Evolutionary conservation across 176 grass and related monocot species (phyloP).

Genomic region (Themeda triandra): DNA sequence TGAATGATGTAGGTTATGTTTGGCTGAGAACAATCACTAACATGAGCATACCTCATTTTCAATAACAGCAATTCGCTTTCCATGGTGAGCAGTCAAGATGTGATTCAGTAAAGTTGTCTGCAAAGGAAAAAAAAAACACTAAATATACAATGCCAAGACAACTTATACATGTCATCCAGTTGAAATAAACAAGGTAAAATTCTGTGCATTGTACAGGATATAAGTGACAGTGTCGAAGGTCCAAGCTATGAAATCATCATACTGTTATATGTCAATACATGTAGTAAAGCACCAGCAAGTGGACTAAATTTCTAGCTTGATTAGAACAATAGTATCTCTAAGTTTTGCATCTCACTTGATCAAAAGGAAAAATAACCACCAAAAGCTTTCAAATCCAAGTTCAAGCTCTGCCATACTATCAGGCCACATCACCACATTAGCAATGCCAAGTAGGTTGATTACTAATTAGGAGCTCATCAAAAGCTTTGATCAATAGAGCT

Average conservation of each 20-base stretch:
- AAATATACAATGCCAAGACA: background rate
- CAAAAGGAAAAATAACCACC: too few relatives aligned
- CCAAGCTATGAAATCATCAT: background rate
- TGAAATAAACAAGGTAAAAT: background rate
- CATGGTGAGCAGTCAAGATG: slow-evolving; percentile 86
- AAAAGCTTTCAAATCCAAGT: too few relatives aligned
- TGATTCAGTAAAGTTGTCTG: slow-evolving; percentile 99
- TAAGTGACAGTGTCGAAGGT: background rate
- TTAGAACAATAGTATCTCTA: too few relatives aligned
- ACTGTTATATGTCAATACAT: background rate
- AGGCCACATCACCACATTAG: too few relatives aligned
- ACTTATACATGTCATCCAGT: background rate
- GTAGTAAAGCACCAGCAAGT: background rate
- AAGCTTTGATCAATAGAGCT: too few relatives aligned
- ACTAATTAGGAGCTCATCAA: too few relatives aligned
- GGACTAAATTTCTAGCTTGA: background rate
- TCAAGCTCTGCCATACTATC: too few relatives aligned
- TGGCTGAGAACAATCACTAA: background rate
- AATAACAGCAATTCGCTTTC: slow-evolving; percentile 91
- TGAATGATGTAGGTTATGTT: background rate
- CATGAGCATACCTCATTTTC: slow-evolving; percentile 85
- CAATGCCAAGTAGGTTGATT: too few relatives aligned
- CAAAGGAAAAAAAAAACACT: slow-evolving; percentile 11
- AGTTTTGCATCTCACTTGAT: too few relatives aligned
- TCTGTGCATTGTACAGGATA: background rate